Percentiles rank a stretch among this genome's conserved stretches.
Evolutionary conservation across 129 eudicot species (phyloP).

Genomic region (Dittrichia graveolens): DNA sequence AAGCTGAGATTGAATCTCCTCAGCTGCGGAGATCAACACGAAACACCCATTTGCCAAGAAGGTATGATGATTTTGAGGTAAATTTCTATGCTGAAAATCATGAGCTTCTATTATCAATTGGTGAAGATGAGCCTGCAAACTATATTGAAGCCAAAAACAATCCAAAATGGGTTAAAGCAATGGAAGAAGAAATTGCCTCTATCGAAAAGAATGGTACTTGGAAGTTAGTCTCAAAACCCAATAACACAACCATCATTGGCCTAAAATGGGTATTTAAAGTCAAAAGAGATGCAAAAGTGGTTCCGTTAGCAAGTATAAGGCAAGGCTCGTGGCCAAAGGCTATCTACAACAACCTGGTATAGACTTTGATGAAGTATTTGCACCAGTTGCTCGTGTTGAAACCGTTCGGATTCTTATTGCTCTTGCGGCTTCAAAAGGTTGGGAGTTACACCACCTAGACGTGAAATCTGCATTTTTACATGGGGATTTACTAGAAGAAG

Average conservation of each 20-base stretch:
- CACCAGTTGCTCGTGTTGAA: conserved; percentile 16
- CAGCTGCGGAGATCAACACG: no score
- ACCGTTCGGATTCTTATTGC: conserved; percentile 16
- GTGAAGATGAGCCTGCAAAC: conserved; percentile 1
- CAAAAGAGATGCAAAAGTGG: conserved; percentile 22
- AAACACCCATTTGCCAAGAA: not conserved
- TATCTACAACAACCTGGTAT: conserved; percentile 25
- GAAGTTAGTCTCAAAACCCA: conserved; percentile 16
- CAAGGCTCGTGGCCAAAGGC: conserved; percentile 20
- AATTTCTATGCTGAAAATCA: not conserved
- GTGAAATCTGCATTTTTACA: conserved; percentile 33
- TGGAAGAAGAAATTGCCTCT: conserved; percentile 29
- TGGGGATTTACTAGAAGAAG: conserved; percentile 25
- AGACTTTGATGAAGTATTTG: conserved; percentile 16
- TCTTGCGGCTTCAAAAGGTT: conserved; percentile 10
- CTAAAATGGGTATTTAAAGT: conserved; percentile 26
- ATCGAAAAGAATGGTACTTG: conserved; percentile 28
- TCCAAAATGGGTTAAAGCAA: conserved; percentile 12
- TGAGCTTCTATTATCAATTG: not conserved
- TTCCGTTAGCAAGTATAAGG: conserved; percentile 25
- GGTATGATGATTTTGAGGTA: not conserved
- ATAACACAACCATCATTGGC: not conserved
- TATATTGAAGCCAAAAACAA: conserved; percentile 12
- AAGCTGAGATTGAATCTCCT: no score
- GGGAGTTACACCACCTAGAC: conserved; percentile 10